Evolutionary conservation across 2,329 filamentous ascomycete genomes (phyloP).

Genomic region (Aureobasidium sp.): DNA sequence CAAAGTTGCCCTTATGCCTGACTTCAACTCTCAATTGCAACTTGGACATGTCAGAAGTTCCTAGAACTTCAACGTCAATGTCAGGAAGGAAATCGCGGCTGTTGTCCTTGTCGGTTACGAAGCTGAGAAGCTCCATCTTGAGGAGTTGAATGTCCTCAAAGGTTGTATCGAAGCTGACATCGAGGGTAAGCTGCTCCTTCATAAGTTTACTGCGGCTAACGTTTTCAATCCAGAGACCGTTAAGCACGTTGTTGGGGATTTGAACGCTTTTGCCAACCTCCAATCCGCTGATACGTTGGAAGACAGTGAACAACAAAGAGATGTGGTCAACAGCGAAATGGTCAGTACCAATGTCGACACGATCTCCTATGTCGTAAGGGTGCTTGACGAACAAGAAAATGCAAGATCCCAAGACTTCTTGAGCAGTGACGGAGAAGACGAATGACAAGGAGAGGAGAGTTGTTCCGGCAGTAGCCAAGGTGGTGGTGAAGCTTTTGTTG

Average conservation of each 20-base stretch:
- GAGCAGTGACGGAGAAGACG: slow-evolving; percentile 82
- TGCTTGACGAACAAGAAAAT: slow-evolving; percentile 99
- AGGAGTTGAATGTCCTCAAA: slow-evolving; percentile 86
- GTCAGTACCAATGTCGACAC: slow-evolving; percentile 68
- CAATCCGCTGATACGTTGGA: slow-evolving; percentile 73
- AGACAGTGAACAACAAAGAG: slow-evolving; percentile 85
- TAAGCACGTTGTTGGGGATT: slow-evolving; percentile 85
- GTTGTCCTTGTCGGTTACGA: slow-evolving; percentile 78
- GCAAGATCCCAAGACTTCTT: slow-evolving; percentile 95
- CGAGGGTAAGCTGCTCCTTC: slow-evolving; percentile 74
- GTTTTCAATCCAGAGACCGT: slow-evolving; percentile 93
- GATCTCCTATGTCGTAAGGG: slow-evolving; percentile 90
- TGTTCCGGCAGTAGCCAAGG: slow-evolving; percentile 82
- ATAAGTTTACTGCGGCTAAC: slow-evolving; percentile 84
- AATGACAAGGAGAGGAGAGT: slow-evolving; percentile 93
- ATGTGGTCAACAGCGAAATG: slow-evolving; percentile 85
- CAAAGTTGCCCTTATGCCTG: slow-evolving; percentile 65
- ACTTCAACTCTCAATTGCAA: slow-evolving; percentile 75
- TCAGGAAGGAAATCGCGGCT: slow-evolving; percentile 84
- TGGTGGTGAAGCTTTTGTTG: slow-evolving; percentile 75
- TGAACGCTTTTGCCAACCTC: slow-evolving; percentile 56
- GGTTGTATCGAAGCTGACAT: slow-evolving; percentile 74
- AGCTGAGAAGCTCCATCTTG: slow-evolving; percentile 73
- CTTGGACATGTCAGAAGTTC: slow-evolving; percentile 81
- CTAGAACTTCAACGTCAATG: slow-evolving; percentile 66